Evolutionary conservation across 208 protist genomes (phyloP), one percentile per base, ranked within the genome.

Genomic region (Strigomonas oncopelti): DNA sequence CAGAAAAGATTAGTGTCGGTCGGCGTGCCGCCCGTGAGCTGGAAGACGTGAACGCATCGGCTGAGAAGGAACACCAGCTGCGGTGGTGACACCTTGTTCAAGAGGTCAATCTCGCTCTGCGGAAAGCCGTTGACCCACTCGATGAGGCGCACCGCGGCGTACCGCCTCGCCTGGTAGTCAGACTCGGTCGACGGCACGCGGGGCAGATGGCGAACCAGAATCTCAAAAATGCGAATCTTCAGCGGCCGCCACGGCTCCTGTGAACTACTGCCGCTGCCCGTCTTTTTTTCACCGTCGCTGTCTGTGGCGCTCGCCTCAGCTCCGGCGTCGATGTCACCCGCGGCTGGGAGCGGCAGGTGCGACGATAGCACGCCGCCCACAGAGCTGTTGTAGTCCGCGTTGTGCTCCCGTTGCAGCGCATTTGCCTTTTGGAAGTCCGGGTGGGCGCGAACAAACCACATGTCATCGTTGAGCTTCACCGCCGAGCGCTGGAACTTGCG

Each of bases 361-460:
- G 32, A 24, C 13, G 64, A 34, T 9, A 88, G 22, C 34, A 82
- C 56, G 22, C 82, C 85, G 42, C 85, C 82, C 0, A 80, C 72
- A 3, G 60, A 61, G 2, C 75, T 56, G 8, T 76, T 70, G 72
- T 77, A 87, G 31, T 88, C 80, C 34, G 75, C 70, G 65, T 83
- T 87, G 69, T 85, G 55, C 7, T 63, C 51, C 3, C 65, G 72
- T 13, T 85, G 59, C n/a, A 72, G n/a, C 0, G 67, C 42, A 59
- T 95, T 84, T 0, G 78, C 90, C 36, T 73, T 72, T 20, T 78
- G 74, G 63, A 78, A 95, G 24, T 74, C 72, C 0, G 87, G 90
- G 63, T 95, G 88, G 25, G 75, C 71, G 25, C 78, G 78, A 29
- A 95, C 82, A 80, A 95, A 95, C 67, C 72, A 78, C 58, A 90